These are phyloP conservation scores for Chlorella sp. DNA, from an alignment of 139 green algal species.

Conservation along the genomic window DNA sequence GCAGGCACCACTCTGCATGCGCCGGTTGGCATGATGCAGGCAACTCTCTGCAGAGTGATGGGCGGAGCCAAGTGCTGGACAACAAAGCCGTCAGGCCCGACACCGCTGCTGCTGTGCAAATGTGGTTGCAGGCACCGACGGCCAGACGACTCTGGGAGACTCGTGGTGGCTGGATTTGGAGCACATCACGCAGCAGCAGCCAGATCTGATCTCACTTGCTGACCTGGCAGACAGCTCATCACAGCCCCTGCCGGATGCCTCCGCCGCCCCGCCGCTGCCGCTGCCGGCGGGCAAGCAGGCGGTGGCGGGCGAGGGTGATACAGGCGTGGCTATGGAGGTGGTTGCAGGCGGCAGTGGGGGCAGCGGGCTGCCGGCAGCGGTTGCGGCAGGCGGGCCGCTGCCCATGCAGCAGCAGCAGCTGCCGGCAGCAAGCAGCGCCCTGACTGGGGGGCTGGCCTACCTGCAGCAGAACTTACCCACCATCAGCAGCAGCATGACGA, in stretches of 20 bases:
- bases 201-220: constrained; percentile 27
- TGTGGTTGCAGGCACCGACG: constrained; percentile 36
- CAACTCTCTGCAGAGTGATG: no score
- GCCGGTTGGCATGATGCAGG: no score
- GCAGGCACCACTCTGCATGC: no score
- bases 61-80: no score
- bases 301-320: background rate
- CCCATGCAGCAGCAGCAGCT: background rate
- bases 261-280: background rate
- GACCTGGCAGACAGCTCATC: constrained; percentile 11
- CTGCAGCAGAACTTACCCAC: constrained; percentile 7
- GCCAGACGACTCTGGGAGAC: constrained; percentile 37
- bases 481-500: background rate
- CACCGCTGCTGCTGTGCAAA: background rate
- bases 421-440: background rate
- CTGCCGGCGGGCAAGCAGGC: background rate
- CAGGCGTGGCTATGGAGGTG: background rate
- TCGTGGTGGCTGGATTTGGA: constrained; percentile 47
- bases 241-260: background rate
- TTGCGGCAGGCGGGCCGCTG: background rate
- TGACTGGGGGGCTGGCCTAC: constrained; percentile 12
- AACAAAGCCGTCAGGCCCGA: no score
- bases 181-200: constrained; percentile 18
- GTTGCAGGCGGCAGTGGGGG: background rate
- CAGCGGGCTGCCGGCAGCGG: background rate